Percentiles rank a stretch among this genome's conserved stretches.
Conservation (phyloP, 2,329 filamentous ascomycete species). For the Arthrobotrys pseudoclavata region DNA sequence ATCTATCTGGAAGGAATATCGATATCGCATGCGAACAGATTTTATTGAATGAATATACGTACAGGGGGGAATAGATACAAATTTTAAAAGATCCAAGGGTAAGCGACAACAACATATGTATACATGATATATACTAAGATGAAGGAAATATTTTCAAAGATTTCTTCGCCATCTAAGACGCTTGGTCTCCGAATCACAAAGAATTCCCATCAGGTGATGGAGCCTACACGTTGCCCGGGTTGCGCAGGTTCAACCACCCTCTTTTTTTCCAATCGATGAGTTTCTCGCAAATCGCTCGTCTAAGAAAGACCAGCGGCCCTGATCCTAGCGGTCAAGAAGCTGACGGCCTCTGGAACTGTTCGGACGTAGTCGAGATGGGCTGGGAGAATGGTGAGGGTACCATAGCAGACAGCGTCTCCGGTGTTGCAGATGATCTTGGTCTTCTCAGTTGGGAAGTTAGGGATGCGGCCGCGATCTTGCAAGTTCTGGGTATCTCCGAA, state of each 20-base stretch:
- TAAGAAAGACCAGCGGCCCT: slow-evolving; percentile 41
- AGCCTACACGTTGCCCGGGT: slow-evolving; percentile 43
- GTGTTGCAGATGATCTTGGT: slow-evolving; percentile 67
- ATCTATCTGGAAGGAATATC: background rate
- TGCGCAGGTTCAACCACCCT: slow-evolving; percentile 35
- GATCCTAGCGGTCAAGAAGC: slow-evolving; percentile 43
- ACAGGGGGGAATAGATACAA: slow-evolving; percentile 35
- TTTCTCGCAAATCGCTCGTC: background rate
- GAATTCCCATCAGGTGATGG: slow-evolving; percentile 11
- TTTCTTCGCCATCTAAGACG: slow-evolving; percentile 20
- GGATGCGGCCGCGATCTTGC: slow-evolving; percentile 67
- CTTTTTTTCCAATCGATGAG: background rate
- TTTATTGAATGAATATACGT: slow-evolving; percentile 46
- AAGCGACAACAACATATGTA: slow-evolving; percentile 35
- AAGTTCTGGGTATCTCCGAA: slow-evolving; percentile 68
- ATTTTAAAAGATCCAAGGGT: slow-evolving; percentile 29
- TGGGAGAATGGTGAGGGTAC: slow-evolving; percentile 65
- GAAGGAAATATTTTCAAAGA: slow-evolving; percentile 21
- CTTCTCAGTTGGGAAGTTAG: slow-evolving; percentile 65
- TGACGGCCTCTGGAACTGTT: slow-evolving; percentile 51
- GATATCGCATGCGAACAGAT: slow-evolving; percentile 45
- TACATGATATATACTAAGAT: slow-evolving; percentile 33
- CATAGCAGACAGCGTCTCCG: slow-evolving; percentile 66
- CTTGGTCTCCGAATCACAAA: slow-evolving; percentile 22
- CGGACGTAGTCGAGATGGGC: slow-evolving; percentile 66